Percentiles rank a stretch among this genome's conserved stretches.
phyloP scores from a whole-genome alignment of 2,329 filamentous ascomycete genomes.

The Pseudocercospora fijiensis region DNA sequence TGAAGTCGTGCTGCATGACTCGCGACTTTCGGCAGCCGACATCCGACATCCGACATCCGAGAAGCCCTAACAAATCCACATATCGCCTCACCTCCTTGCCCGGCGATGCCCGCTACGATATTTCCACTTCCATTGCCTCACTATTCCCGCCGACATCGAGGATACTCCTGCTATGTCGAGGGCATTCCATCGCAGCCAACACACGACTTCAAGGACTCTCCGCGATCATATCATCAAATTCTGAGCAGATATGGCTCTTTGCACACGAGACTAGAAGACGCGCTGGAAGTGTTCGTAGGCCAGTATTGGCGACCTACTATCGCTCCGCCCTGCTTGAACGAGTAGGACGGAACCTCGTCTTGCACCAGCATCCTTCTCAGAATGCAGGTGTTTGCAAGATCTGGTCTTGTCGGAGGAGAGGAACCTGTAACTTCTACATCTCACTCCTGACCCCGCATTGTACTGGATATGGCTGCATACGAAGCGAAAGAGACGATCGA shows the following conservation, averaged over 20 bases:
- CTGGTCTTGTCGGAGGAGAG: conserved; percentile 16
- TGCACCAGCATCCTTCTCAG: not conserved
- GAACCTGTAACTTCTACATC: conserved; percentile 9
- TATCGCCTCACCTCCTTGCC: not conserved
- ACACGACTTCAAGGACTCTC: not conserved
- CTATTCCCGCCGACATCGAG: not conserved
- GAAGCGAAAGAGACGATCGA: not conserved
- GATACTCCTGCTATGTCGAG: not conserved
- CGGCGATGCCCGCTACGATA: too few species aligned
- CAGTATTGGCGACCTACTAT: not conserved
- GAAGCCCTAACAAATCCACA: not conserved
- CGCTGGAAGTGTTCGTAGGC: not conserved
- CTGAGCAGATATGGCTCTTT: not conserved
- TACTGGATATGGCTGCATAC: conserved; percentile 6
- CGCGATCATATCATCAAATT: not conserved
- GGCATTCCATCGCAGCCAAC: not conserved
- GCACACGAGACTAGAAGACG: not conserved
- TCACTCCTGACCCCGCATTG: conserved; percentile 15
- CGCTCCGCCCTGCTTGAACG: not conserved
- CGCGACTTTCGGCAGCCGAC: not conserved
- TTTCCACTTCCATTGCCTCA: not conserved
- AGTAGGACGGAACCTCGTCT: not conserved
- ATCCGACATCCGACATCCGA: conserved; percentile 1
- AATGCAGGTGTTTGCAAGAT: conserved; percentile 1
- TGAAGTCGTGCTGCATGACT: not conserved